These are phyloP conservation scores for Bipolaris sorokiniana DNA, from an alignment of 2,329 filamentous ascomycete genomes.

Conservation along the genomic window DNA sequence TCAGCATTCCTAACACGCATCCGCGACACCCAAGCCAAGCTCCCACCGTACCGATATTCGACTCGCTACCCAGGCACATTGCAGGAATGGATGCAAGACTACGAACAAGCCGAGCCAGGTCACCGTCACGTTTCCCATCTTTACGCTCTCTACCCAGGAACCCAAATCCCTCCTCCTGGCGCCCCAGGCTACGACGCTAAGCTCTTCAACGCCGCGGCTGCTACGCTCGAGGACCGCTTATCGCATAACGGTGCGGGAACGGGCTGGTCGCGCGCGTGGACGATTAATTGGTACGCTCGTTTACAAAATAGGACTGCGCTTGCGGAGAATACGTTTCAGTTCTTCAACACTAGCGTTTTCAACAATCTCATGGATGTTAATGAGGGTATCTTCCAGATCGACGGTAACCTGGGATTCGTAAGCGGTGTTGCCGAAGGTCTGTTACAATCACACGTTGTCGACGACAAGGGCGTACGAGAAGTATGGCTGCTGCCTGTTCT, in stretches of 20 bases:
- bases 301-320: slow-evolving; percentile 45
- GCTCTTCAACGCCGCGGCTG: slow-evolving; percentile 39
- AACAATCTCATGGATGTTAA: slow-evolving; percentile 18
- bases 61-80: slow-evolving; percentile 36
- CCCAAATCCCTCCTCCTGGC: slow-evolving; percentile 46
- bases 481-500: slow-evolving; percentile 17
- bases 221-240: slow-evolving; percentile 42
- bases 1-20: slow-evolving; percentile 5
- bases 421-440: slow-evolving; percentile 57
- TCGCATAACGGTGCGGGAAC: slow-evolving; percentile 51
- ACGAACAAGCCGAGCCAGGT: slow-evolving; percentile 53
- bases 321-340: slow-evolving; percentile 42
- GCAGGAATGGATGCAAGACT: slow-evolving; percentile 40
- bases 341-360: slow-evolving; percentile 16
- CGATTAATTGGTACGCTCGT: slow-evolving; percentile 58
- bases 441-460: slow-evolving; percentile 43
- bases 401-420: slow-evolving; percentile 59
- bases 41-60: slow-evolving; percentile 30
- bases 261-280: slow-evolving; percentile 61
- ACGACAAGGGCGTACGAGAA: slow-evolving; percentile 7
- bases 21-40: slow-evolving; percentile 10
- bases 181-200: slow-evolving; percentile 30
- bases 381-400: slow-evolving; percentile 25
- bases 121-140: slow-evolving; percentile 61
- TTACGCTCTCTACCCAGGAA: slow-evolving; percentile 57